Evolutionary conservation across 768 basidiomycete species (phyloP).

Genomic region (Mycena alexandri): DNA sequence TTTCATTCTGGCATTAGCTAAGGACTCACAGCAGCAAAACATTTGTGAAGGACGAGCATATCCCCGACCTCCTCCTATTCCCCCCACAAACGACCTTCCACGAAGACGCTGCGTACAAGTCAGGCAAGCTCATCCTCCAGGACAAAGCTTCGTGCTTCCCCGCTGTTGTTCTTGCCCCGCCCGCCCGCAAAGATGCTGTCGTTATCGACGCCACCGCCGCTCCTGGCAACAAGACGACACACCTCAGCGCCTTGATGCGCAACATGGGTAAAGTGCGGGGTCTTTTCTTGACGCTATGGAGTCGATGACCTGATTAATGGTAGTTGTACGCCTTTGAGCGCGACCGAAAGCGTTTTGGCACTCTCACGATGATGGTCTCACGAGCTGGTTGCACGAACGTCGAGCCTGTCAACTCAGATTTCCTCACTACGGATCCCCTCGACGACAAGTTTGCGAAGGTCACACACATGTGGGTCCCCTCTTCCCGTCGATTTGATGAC

Average conservation of each 20-base stretch:
- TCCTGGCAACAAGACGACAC: conserved; percentile 98
- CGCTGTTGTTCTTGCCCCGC: conserved; percentile 86
- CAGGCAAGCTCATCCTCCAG: conserved; percentile 91
- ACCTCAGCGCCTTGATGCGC: conserved; percentile 89
- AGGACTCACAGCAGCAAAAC: conserved; percentile 57
- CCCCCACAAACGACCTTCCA: conserved; percentile 75
- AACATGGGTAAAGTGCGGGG: conserved; percentile 80
- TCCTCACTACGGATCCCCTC: conserved; percentile 80
- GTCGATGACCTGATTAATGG: background rate
- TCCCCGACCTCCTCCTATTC: conserved; percentile 86
- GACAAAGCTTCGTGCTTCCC: conserved; percentile 99
- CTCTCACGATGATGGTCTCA: conserved; percentile 87
- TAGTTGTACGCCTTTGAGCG: conserved; percentile 92
- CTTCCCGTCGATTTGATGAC: conserved; percentile 7
- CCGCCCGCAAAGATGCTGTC: conserved; percentile 60
- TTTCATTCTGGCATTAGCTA: conserved; percentile 18
- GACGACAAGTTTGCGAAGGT: conserved; percentile 72
- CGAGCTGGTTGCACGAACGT: conserved; percentile 89
- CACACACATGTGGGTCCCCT: conserved; percentile 85
- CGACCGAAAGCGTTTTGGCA: conserved; percentile 84
- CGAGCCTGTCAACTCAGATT: conserved; percentile 82
- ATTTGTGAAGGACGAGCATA: conserved; percentile 83
- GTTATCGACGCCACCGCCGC: conserved; percentile 97
- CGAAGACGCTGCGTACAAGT: conserved; percentile 77
- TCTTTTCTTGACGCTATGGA: background rate